Evolutionary conservation across 352 stramenopile species (phyloP).

Genomic region (Phytophthora ramorum): DNA sequence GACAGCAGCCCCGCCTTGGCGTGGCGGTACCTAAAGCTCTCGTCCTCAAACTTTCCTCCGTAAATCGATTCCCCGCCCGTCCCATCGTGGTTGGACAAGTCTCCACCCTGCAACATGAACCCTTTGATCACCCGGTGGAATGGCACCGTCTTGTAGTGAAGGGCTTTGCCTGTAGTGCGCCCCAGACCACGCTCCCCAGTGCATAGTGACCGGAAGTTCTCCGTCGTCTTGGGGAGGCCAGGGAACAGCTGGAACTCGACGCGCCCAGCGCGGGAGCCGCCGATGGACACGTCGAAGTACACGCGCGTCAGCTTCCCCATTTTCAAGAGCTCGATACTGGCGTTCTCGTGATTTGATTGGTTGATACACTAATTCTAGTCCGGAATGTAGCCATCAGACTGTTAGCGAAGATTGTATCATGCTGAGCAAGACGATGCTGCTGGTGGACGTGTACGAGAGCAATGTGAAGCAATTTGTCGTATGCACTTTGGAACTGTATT

Average conservation of each 20-base stretch:
- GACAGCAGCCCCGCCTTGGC: conserved; percentile 92
- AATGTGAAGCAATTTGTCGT: conserved; percentile 56
- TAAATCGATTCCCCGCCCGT: conserved; percentile 91
- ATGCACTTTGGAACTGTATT: conserved; percentile 57
- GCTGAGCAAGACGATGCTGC: conserved; percentile 6
- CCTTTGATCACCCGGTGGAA: conserved; percentile 90
- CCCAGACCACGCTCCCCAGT: conserved; percentile 79
- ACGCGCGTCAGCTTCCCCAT: conserved; percentile 41
- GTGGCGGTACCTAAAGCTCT: conserved; percentile 96
- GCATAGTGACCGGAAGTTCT: conserved; percentile 69
- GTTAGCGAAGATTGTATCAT: not conserved
- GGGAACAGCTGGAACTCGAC: conserved; percentile 74
- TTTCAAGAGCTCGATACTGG: not conserved
- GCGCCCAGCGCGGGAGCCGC: conserved; percentile 68
- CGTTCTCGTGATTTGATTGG: not conserved
- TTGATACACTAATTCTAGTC: not conserved
- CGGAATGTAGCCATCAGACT: conserved; percentile 3
- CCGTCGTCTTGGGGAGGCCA: conserved; percentile 61
- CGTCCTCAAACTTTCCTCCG: conserved; percentile 85
- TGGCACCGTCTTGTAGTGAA: conserved; percentile 71
- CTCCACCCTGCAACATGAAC: conserved; percentile 88
- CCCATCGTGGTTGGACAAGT: conserved; percentile 82
- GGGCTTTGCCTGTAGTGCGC: conserved; percentile 55
- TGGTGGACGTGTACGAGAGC: conserved; percentile 28
- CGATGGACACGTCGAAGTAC: conserved; percentile 89